A percentile compares a stretch with the other conserved stretches of the same genome.
These are phyloP conservation scores for Fusarium sp. DNA, from an alignment of 2,329 filamentous ascomycete genomes.

Conservation along the genomic window DNA sequence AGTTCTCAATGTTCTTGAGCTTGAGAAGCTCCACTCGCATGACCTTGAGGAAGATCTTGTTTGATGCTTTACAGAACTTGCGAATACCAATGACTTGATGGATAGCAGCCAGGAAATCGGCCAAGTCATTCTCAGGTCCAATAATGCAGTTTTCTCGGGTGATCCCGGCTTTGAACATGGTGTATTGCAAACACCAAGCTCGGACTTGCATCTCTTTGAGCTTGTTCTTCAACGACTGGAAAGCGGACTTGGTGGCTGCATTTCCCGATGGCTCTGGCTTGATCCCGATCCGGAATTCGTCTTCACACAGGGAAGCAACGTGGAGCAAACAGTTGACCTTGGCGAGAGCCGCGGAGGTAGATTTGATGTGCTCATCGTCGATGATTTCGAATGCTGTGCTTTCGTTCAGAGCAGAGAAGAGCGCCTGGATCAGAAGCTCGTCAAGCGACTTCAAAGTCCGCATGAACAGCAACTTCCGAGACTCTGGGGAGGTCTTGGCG, in stretches of 20 bases:
- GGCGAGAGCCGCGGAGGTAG: constrained; percentile 77
- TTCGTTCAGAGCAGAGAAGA: constrained; percentile 76
- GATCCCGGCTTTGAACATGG: constrained; percentile 79
- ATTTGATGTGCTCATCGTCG: constrained; percentile 79
- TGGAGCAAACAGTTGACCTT: constrained; percentile 81
- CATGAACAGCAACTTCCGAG: constrained; percentile 77
- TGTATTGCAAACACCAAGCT: constrained; percentile 89
- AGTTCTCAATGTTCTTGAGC: constrained; percentile 80
- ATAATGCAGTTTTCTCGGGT: constrained; percentile 74
- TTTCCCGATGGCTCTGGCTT: constrained; percentile 67
- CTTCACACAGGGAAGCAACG: constrained; percentile 82
- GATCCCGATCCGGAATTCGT: constrained; percentile 84
- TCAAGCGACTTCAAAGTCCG: constrained; percentile 83
- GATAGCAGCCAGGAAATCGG: constrained; percentile 82
- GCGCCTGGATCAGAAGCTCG: constrained; percentile 76
- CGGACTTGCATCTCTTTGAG: constrained; percentile 89
- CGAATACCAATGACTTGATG: constrained; percentile 88
- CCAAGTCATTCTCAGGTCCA: constrained; percentile 75
- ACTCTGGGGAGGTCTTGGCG: constrained; percentile 65
- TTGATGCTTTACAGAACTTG: constrained; percentile 84
- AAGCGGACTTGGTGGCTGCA: constrained; percentile 65
- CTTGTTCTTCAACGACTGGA: constrained; percentile 68
- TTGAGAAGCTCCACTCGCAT: constrained; percentile 87
- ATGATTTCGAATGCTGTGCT: constrained; percentile 82
- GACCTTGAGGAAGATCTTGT: constrained; percentile 89